phyloP scores from a whole-genome alignment of 768 basidiomycete species.

The Erythrobasidium yunnanense region DNA sequence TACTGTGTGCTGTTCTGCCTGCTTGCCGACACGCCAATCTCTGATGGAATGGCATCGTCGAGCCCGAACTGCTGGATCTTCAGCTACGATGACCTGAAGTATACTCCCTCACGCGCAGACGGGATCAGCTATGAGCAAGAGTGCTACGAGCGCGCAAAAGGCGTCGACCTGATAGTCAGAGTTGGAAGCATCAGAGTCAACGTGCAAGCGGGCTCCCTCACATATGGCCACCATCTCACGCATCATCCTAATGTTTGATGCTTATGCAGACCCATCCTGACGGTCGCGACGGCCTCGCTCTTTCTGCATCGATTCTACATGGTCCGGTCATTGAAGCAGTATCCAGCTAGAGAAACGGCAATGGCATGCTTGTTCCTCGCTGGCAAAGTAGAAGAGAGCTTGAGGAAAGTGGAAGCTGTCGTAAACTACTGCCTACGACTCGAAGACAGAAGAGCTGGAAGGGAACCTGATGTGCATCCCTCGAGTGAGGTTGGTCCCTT shows the following conservation, averaged over 20 bases:
- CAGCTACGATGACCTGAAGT: slow-evolving; percentile 1
- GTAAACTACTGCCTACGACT: slow-evolving; percentile 16
- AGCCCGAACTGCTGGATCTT: slow-evolving; percentile 20
- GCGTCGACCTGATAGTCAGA: slow-evolving; percentile 22
- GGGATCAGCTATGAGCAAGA: slow-evolving; percentile 8
- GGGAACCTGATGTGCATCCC: slow-evolving; percentile 23
- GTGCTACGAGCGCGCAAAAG: slow-evolving; percentile 10
- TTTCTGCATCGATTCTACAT: slow-evolving; percentile 27
- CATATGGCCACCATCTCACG: no score
- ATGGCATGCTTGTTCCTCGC: slow-evolving; percentile 25
- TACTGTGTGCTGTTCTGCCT: neutral
- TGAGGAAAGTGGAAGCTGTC: slow-evolving; percentile 19
- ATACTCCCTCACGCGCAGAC: slow-evolving; percentile 12
- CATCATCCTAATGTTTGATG: no score
- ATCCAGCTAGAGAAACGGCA: neutral
- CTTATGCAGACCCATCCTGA: slow-evolving; percentile 13
- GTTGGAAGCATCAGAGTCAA: slow-evolving; percentile 7
- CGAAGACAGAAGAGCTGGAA: slow-evolving; percentile 16
- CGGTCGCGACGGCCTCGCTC: slow-evolving; percentile 17
- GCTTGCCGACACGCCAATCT: neutral
- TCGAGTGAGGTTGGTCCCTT: slow-evolving; percentile 8
- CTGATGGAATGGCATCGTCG: neutral
- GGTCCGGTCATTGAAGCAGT: slow-evolving; percentile 11
- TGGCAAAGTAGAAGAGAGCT: slow-evolving; percentile 21
- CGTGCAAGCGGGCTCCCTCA: neutral